phyloP scores from a whole-genome alignment of 1,139 yeast genomes.

The Scheffersomyces parashehatae region DNA sequence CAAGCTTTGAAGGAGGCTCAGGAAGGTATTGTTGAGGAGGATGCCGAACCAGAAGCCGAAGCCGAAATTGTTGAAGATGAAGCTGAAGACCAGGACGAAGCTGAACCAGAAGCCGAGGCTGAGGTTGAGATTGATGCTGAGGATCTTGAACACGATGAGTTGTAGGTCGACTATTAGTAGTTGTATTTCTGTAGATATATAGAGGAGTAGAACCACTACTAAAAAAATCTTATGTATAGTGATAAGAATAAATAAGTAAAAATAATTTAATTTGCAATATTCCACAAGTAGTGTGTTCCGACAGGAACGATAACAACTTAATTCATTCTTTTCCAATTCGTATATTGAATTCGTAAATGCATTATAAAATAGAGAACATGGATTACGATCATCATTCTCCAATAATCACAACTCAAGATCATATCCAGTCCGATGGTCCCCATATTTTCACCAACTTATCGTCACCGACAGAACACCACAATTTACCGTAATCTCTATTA shows the following conservation, averaged over 20 bases:
- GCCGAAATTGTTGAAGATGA: constrained; percentile 20
- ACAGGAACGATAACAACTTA: no score
- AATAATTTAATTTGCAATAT: no score
- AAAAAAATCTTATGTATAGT: no score
- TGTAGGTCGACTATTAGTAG: constrained; percentile 20
- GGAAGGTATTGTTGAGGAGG: constrained; percentile 26
- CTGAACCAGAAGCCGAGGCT: constrained; percentile 10
- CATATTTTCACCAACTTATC: constrained; percentile 69
- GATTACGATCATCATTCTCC: no score
- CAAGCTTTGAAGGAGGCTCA: constrained; percentile 26
- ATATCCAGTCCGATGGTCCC: constrained; percentile 41
- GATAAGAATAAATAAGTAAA: no score
- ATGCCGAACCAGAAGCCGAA: constrained; percentile 30
- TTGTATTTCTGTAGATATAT: constrained; percentile 1
- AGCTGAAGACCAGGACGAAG: constrained; percentile 10
- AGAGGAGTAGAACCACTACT: no score
- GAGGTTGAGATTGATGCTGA: constrained; percentile 13
- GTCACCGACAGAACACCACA: constrained; percentile 86
- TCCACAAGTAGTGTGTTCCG: no score
- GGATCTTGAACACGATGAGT: constrained; percentile 44
- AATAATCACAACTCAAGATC: not conserved
- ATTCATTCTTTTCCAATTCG: no score
- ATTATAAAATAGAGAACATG: no score
- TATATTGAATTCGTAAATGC: no score
- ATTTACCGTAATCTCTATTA: constrained; percentile 40